phyloP scores from a whole-genome alignment of 2,329 filamentous ascomycete genomes.

The Colletotrichum nymphaeae region DNA sequence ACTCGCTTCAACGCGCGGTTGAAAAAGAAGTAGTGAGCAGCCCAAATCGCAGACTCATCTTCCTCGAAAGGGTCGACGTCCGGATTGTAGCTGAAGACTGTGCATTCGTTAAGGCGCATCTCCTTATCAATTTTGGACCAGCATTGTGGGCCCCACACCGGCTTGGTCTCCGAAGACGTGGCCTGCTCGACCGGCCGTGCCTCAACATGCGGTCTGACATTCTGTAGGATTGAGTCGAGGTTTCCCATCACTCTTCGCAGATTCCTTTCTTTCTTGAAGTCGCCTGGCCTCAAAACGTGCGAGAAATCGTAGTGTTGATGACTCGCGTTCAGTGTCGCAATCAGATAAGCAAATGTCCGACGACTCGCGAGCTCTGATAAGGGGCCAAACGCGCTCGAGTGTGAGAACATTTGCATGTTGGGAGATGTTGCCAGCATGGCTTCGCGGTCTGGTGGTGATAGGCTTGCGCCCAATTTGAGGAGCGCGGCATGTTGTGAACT shows the following conservation, averaged over 20 bases:
- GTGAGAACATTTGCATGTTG: constrained; percentile 70
- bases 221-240: constrained; percentile 88
- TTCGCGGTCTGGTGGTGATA: constrained; percentile 84
- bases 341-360: constrained; percentile 93
- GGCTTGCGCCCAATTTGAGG: constrained; percentile 84
- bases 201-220: constrained; percentile 77
- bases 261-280: constrained; percentile 88
- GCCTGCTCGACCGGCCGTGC: constrained; percentile 54
- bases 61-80: constrained; percentile 92
- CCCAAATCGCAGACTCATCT: constrained; percentile 95
- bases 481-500: constrained; percentile 92
- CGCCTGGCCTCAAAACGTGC: constrained; percentile 85
- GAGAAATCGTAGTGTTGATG: constrained; percentile 96
- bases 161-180: constrained; percentile 54
- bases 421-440: constrained; percentile 77
- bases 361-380: constrained; percentile 89
- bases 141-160: constrained; percentile 87
- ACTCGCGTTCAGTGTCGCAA: constrained; percentile 95
- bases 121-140: constrained; percentile 95
- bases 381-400: constrained; percentile 91
- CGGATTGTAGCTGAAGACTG: constrained; percentile 89
- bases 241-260: constrained; percentile 85
- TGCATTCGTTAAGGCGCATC: constrained; percentile 91
- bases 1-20: constrained; percentile 93
- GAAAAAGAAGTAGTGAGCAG: constrained; percentile 97